Evolutionary conservation across 73 alveolate genomes (phyloP).

Genomic region (Blepharisma japonicum): DNA sequence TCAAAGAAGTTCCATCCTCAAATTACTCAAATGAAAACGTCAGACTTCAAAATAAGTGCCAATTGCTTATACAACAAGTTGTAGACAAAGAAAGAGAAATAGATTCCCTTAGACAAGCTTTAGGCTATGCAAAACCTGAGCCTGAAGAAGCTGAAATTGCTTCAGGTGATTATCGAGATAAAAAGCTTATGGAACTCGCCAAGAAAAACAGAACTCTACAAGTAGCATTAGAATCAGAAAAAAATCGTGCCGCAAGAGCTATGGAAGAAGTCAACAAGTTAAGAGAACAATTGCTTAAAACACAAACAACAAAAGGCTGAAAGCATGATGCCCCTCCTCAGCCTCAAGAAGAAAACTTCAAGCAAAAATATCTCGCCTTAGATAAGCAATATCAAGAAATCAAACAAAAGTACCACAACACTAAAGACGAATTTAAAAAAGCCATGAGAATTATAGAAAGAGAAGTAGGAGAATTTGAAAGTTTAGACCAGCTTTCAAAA

Average conservation of each 20-base stretch:
- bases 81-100: constrained; percentile 26
- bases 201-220: constrained; percentile 18
- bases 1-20: background rate
- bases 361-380: background rate
- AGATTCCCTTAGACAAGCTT: constrained; percentile 1
- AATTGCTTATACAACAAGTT: constrained; percentile 15
- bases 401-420: background rate
- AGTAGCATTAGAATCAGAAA: constrained; percentile 23
- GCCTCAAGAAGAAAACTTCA: background rate
- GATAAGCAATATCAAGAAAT: constrained; percentile 4
- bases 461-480: constrained; percentile 21
- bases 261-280: constrained; percentile 24
- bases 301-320: constrained; percentile 16
- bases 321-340: background rate
- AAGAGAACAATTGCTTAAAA: background rate
- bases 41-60: background rate
- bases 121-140: constrained; percentile 27
- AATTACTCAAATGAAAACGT: constrained; percentile 25
- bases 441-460: background rate
- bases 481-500: constrained; percentile 1
- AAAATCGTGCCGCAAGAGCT: constrained; percentile 27
- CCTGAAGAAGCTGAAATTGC: background rate
- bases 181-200: constrained; percentile 25
- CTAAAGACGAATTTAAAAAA: constrained; percentile 20
- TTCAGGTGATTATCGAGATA: constrained; percentile 6